A percentile compares a stretch with the other conserved stretches of the same genome.
Evolutionary conservation across 2,329 filamentous ascomycete species (phyloP).

Genomic region (Phialemoniopsis sp.): DNA sequence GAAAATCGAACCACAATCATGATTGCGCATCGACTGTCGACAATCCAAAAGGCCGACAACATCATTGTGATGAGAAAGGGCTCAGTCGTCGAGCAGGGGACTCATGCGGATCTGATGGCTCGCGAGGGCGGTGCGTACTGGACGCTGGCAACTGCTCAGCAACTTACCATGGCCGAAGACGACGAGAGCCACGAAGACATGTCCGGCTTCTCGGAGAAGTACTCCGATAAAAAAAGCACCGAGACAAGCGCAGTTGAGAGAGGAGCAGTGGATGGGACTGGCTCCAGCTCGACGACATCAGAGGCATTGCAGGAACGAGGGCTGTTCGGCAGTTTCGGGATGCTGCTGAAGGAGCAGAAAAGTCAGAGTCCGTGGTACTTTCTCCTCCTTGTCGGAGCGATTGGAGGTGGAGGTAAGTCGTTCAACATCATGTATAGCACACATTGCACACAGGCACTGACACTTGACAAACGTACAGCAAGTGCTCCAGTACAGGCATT

Average conservation of each 20-base stretch:
- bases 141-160: constrained; percentile 59
- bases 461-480: constrained; percentile 7
- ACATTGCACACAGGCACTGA: too few species aligned
- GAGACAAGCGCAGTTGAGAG: constrained; percentile 26
- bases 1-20: constrained; percentile 23
- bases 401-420: constrained; percentile 19
- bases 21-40: constrained; percentile 71
- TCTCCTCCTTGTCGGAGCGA: constrained; percentile 39
- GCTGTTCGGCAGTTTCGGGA: constrained; percentile 45
- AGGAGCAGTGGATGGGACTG: too few species aligned
- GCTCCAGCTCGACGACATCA: not conserved
- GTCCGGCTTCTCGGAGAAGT: too few species aligned
- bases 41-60: constrained; percentile 70
- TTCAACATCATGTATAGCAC: too few species aligned
- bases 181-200: constrained; percentile 27
- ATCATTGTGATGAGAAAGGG: constrained; percentile 74
- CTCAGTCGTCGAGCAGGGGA: constrained; percentile 66
- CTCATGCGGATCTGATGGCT: constrained; percentile 64
- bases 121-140: constrained; percentile 59
- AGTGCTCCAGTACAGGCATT: constrained; percentile 41
- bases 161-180: constrained; percentile 38
- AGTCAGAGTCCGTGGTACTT: constrained; percentile 43
- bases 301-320: constrained; percentile 18
- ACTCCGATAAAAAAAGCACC: constrained; percentile 29
- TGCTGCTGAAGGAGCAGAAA: constrained; percentile 50